Evolutionary conservation across 192 early-diverging fungal species (phyloP), one percentile per base, ranked within the genome.

Genomic region (Gryganskiella cystojenkinii): DNA sequence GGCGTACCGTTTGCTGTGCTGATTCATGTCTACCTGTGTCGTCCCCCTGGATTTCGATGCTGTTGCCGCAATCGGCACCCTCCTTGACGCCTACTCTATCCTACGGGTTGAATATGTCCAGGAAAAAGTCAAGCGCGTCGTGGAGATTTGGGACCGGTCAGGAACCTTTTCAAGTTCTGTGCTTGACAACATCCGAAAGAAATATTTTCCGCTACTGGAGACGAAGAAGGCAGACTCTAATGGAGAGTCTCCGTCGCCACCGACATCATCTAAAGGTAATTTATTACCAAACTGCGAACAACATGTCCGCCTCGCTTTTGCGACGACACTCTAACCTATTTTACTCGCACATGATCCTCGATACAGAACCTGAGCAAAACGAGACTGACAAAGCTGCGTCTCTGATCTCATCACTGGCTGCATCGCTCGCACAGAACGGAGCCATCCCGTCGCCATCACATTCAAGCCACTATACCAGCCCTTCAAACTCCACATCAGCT

Each of bases 81-180:
- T 40, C 13, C 27, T 35, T 64, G 30, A 37, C 49, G 13, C 30
- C 4, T 28, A 47, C 24, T 33, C 59, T 34, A 31, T 19, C 54
- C 55, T 44, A 65, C 44, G 43, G 15, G 42, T 5, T 37, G 35
- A 17, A 34, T 35, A 17, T 35, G 47, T 27, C 13, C 70, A 83
- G 82, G 82, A 83, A 56, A 83, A 76, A 78, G 82, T 83, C 37
- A 80, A 83, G 55, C 76, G 79, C 37, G 82, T 83, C 42, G 71
- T 83, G 46, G 82, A 76, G 15, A 50, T 83, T 45, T 83, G 82
- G 82, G 74, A 78, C 15, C 65, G 74, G 13, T 69, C 74, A 35
- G 60, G 66, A 42, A 78, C 66, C 20, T 78, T 78, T 60, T 20
- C 74, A 28, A 19, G 60, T n/a, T 45, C 61, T 6, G 47, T 58